Evolutionary conservation across 2,329 filamentous ascomycete genomes (phyloP).

Genomic region (Aspergillus chevalieri): DNA sequence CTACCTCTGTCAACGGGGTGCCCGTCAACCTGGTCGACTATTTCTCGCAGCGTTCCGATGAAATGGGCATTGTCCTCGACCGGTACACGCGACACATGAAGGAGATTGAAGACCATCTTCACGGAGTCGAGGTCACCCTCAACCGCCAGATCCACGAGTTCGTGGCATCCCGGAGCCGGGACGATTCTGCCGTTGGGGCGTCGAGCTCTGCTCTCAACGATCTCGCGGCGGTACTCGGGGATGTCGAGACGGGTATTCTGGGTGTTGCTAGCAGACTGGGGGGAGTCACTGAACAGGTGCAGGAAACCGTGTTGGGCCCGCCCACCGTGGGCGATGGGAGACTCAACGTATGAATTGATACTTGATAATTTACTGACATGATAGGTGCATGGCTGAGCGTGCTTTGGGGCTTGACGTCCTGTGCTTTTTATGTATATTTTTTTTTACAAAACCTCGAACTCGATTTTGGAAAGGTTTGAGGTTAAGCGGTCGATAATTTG

Average conservation of each 20-base stretch:
- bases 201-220: constrained; percentile 39
- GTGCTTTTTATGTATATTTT: not conserved
- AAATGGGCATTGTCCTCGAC: constrained; percentile 54
- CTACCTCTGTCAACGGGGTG: constrained; percentile 44
- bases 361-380: no score
- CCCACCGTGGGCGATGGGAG: constrained; percentile 22
- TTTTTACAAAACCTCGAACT: not conserved
- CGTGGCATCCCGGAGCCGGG: constrained; percentile 36
- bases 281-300: constrained; percentile 54
- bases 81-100: constrained; percentile 54
- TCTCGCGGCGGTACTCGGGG: constrained; percentile 55
- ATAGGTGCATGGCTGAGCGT: no score
- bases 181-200: constrained; percentile 36
- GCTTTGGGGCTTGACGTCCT: not conserved
- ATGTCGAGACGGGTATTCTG: constrained; percentile 61
- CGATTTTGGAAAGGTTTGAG: no score
- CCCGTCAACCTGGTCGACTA: constrained; percentile 58
- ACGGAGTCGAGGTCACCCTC: constrained; percentile 56
- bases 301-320: constrained; percentile 48
- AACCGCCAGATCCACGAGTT: constrained; percentile 56
- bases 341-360: constrained; percentile 12
- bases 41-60: constrained; percentile 58
- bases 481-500: no score
- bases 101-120: constrained; percentile 61
- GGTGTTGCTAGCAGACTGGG: constrained; percentile 58